Conservation (phyloP, 345 rosid genomes). For the Murraya koenigii region DNA sequence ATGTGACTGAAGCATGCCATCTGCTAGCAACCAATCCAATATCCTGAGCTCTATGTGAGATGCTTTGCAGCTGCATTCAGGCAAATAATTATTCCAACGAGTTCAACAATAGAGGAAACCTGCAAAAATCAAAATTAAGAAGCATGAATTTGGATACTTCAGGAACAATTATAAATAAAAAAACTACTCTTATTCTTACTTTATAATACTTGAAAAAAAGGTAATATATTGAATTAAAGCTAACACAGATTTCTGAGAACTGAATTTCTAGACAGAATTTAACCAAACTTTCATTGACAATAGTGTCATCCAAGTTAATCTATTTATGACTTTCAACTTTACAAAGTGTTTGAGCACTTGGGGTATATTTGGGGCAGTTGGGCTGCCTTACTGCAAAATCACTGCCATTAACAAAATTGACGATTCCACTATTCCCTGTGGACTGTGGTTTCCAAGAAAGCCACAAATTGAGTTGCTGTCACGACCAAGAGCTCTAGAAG, state of each 20-base stretch:
- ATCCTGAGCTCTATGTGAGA: constrained; percentile 35
- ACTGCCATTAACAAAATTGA: constrained; percentile 32
- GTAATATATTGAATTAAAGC: too few relatives aligned
- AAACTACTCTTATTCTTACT: too few relatives aligned
- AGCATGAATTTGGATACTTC: neutral
- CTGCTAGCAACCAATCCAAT: constrained; percentile 32
- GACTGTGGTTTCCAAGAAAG: constrained; percentile 35
- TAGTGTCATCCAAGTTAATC: neutral
- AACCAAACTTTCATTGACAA: neutral
- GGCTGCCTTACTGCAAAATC: constrained; percentile 36
- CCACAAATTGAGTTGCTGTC: constrained; percentile 32
- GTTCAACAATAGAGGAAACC: constrained; percentile 34
- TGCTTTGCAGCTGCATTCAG: constrained; percentile 42
- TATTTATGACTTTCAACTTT: neutral
- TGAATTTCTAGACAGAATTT: neutral
- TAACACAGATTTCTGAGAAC: neutral
- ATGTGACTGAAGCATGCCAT: constrained; percentile 57
- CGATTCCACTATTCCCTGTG: constrained; percentile 18
- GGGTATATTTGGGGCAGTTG: too few relatives aligned
- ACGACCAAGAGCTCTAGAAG: constrained; percentile 27
- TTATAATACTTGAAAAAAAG: too few relatives aligned
- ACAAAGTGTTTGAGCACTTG: constrained; percentile 11
- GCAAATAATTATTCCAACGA: constrained; percentile 34
- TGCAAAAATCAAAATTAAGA: constrained; percentile 8
- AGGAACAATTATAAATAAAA: too few relatives aligned